Base-by-base conservation (phyloP, 148 eudicot species). In the Diospyros kaki region DNA sequence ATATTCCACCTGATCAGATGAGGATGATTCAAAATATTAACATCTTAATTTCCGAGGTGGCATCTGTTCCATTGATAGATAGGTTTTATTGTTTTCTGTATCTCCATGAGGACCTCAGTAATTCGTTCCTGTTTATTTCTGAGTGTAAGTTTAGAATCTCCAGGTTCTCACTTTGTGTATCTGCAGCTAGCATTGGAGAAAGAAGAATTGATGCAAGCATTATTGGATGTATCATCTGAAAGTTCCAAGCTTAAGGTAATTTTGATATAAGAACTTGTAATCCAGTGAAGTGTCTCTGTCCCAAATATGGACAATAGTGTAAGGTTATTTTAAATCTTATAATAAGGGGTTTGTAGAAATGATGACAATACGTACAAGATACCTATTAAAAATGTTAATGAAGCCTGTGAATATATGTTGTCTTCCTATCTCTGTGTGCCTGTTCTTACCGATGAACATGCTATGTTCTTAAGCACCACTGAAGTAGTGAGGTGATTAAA, bases 171-270 rank as follows among this genome's bases (percentile, higher is more conserved):
- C 48, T 11, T 46, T 55, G 69, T 72, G 9, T 77, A 62, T 75
- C 64, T 81, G 81, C 90, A 96, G 99, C 84, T 96, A 79, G 81
- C 84, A 75, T 71, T 83, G 82, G 99, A 96, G 81, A 93, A 91
- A 73, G 97, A 89, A 78, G 94, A 91, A 75, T 76, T 96, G 80
- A 71, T 77, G 64, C 91, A 86, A 80, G 93, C 93, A 71, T 81
- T 96, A 80, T 71, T 83, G 73, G 76, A 87, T 72, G 97, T 89
- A 83, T 78, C 83, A 84, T 78, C 78, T 77, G 92, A 79, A 79
- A 81, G 84, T 83, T 85, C 89, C 55, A 89, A 86, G 82, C 86
- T 96, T 73, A 86, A 88, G 98, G 99, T 95, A 86, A 73, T 55
- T 69, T 79, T 66, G 42, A 51, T 48, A 13, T 62, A 56, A 38